A percentile compares a stretch with the other conserved stretches of the same genome.
Conservation (phyloP, 2,329 filamentous ascomycete genomes). For the Lachnellula arida region DNA sequence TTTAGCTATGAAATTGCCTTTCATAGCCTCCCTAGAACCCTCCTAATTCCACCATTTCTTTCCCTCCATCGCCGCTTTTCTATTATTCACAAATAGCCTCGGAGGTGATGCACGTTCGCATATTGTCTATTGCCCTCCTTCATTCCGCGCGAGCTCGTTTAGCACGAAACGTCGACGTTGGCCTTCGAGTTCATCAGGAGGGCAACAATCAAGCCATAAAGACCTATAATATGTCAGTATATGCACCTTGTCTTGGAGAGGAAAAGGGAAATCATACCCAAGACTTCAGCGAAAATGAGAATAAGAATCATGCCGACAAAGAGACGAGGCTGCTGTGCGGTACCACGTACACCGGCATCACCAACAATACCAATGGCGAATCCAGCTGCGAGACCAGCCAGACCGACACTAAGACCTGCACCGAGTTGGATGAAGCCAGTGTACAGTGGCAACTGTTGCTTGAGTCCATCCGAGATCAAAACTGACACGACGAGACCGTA, state of each 20-base stretch:
- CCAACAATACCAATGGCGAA: constrained; percentile 86
- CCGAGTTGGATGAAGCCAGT: constrained; percentile 83
- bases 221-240: constrained; percentile 55
- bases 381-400: constrained; percentile 77
- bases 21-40: constrained; percentile 17
- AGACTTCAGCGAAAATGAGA: constrained; percentile 80
- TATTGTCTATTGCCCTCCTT: constrained; percentile 27
- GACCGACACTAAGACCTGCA: constrained; percentile 75
- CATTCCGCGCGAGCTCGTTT: constrained; percentile 30
- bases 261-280: constrained; percentile 50
- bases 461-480: constrained; percentile 75
- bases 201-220: constrained; percentile 97
- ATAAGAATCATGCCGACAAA: constrained; percentile 80
- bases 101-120: constrained; percentile 25
- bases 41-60: constrained; percentile 9
- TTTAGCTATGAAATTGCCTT: constrained; percentile 22
- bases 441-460: constrained; percentile 68
- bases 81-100: constrained; percentile 27
- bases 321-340: constrained; percentile 62
- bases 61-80: constrained; percentile 10
- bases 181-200: constrained; percentile 99
- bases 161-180: constrained; percentile 57
- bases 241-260: constrained; percentile 5
- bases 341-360: constrained; percentile 84
- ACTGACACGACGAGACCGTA: constrained; percentile 89